phyloP scores from a whole-genome alignment of 495 filamentous ascomycete species.

The Penicillium coffeae region DNA sequence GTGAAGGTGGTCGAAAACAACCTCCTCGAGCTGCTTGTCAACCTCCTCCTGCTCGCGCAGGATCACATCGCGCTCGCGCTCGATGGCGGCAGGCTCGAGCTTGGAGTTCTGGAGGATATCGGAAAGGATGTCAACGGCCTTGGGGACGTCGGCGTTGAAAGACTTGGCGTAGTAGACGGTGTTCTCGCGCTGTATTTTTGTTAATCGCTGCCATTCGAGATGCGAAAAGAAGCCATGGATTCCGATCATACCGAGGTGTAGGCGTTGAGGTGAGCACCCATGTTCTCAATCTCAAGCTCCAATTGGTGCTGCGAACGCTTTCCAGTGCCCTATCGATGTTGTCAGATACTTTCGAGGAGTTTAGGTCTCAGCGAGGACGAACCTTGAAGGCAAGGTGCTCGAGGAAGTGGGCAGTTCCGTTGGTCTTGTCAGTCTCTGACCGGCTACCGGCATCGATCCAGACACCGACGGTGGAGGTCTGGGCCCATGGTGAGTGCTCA shows the following conservation, averaged over 20 bases:
- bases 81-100: slow-evolving; percentile 86
- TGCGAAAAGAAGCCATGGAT: slow-evolving; percentile 6
- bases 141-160: slow-evolving; percentile 94
- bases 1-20: slow-evolving; percentile 99
- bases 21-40: slow-evolving; percentile 98
- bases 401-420: slow-evolving; percentile 98
- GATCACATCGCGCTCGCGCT: slow-evolving; percentile 97
- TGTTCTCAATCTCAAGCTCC: slow-evolving; percentile 99
- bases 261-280: slow-evolving; percentile 98
- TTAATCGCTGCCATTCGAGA: slow-evolving; percentile 30
- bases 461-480: slow-evolving; percentile 96
- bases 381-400: slow-evolving; percentile 99
- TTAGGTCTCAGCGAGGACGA: slow-evolving; percentile 3
- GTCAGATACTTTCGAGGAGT: slow-evolving; percentile 18
- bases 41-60: slow-evolving; percentile 98
- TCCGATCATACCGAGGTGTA: slow-evolving; percentile 87
- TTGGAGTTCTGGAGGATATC: slow-evolving; percentile 99
- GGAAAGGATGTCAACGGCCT: slow-evolving; percentile 93
- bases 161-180: slow-evolving; percentile 99
- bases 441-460: slow-evolving; percentile 99
- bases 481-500: slow-evolving; percentile 96
- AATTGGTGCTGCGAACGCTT: slow-evolving; percentile 92
- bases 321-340: slow-evolving; percentile 68
- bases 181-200: slow-evolving; percentile 80
- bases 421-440: slow-evolving; percentile 97